Base-by-base conservation (phyloP, 2,329 filamentous ascomycete genomes). In the Colletotrichum cordylinicola region DNA sequence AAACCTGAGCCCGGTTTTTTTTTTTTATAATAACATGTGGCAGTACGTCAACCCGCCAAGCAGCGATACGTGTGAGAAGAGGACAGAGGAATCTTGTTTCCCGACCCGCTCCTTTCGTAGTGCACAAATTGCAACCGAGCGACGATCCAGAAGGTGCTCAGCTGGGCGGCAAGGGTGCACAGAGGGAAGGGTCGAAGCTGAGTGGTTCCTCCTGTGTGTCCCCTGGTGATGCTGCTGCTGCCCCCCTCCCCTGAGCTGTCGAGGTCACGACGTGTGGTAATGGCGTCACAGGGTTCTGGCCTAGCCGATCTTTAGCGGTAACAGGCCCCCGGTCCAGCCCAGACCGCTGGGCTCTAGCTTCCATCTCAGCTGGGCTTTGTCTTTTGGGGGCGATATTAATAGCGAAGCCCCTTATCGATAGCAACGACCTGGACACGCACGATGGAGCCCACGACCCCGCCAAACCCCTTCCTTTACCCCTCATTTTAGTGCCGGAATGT, bases 21-120 rank as follows among this genome's bases (percentile, higher is more conserved):
- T 69, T 33, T 33, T 37, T 33, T 35, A 8, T 69, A 21, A 9
- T 29, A 16, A 52, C 33, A 70, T 62, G 67, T 48, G 66, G 66
- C 66, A 60, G 66, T 70, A 62, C 56, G 67, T 70, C 67, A 70
- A 70, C 66, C 52, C 67, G 67, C 56, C 67, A 70, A 70, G 67
- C 43, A 48, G 43, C 56, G 13, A 39, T 66, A n/a, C n/a, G 35
- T 29, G 35, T 24, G 39, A 58, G 6, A 69, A 60, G 21, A 69
- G 39, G 37, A 62, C 52, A 62, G 37, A 61, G 37, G 13, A 70
- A 70, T 70, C 67, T 70, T 70, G 67, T 58, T 70, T 52, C 39
- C 33, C 13, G 67, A 70, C 56, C 56, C 56, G 67, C 67, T 62
- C 56, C 27, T 24, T 24, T 43, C 61, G 55, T 15, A 39, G 43